Evolutionary conservation across 176 grass and related monocot genomes (phyloP).

Genomic region (Ampelocalamus luodianensis): DNA sequence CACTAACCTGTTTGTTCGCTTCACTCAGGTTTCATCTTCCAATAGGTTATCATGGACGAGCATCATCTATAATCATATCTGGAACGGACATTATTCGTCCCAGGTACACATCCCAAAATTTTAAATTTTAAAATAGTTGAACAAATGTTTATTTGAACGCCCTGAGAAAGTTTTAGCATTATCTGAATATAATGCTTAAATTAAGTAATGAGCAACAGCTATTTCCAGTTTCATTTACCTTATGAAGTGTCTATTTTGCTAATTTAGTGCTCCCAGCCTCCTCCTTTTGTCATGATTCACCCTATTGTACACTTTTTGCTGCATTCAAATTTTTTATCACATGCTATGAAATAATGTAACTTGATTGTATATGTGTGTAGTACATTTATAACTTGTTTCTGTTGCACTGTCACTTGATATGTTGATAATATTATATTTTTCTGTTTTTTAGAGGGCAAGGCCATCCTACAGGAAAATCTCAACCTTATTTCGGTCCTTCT

Average conservation of each 20-base stretch:
- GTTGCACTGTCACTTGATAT: not conserved
- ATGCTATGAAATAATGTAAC: slow-evolving; percentile 6
- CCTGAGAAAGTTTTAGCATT: not conserved
- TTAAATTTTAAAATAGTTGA: slow-evolving; percentile 12
- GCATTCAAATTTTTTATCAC: not conserved
- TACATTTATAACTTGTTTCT: slow-evolving; percentile 2
- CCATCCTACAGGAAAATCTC: slow-evolving; percentile 60
- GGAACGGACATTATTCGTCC: slow-evolving; percentile 89
- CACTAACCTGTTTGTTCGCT: slow-evolving; percentile 1
- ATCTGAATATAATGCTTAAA: not conserved
- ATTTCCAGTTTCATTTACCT: slow-evolving; percentile 21
- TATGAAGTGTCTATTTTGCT: slow-evolving; percentile 4
- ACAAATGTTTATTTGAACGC: not conserved
- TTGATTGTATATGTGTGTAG: not conserved
- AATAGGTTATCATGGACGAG: slow-evolving; percentile 86
- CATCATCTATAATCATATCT: slow-evolving; percentile 91
- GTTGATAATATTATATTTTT: slow-evolving; percentile 22
- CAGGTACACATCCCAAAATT: slow-evolving; percentile 54
- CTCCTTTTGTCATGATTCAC: not conserved
- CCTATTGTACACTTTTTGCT: not conserved
- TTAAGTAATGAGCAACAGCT: not conserved
- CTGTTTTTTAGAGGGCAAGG: slow-evolving; percentile 75
- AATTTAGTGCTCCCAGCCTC: not conserved
- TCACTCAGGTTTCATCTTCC: slow-evolving; percentile 89
- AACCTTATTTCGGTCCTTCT: slow-evolving; percentile 87